These are phyloP conservation scores for Eimeria maxima DNA, from an alignment of 169 alveolate species.

Conservation along the genomic window DNA sequence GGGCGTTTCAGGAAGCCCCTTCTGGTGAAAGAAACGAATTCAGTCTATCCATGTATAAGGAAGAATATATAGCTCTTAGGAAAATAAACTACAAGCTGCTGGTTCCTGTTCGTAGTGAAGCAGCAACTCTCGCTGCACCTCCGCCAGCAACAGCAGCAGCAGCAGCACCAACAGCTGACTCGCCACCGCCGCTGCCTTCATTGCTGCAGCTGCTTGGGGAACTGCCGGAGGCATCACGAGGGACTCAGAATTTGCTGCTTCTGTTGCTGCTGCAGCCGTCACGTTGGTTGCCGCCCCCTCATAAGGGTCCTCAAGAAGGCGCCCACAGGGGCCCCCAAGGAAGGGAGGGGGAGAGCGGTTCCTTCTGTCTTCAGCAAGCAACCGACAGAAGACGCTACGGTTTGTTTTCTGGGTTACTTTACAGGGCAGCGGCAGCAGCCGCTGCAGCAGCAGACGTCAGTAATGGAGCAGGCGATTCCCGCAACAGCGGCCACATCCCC, in stretches of 20 bases:
- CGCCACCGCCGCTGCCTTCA: background rate
- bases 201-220: slow-evolving; percentile 21
- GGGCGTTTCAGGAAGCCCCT: background rate
- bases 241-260: background rate
- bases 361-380: slow-evolving; percentile 19
- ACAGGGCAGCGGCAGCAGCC: slow-evolving; percentile 3
- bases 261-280: slow-evolving; percentile 60
- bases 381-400: slow-evolving; percentile 16
- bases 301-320: no score
- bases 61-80: background rate
- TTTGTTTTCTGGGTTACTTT: background rate
- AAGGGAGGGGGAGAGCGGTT: background rate
- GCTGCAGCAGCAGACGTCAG: background rate
- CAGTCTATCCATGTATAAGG: background rate
- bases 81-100: background rate
- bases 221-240: slow-evolving; percentile 19
- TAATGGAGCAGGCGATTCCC: background rate
- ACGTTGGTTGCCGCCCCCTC: slow-evolving; percentile 7
- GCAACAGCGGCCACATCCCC: background rate
- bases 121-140: background rate
- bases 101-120: background rate
- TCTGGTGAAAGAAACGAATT: background rate
- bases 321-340: background rate
- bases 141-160: background rate
- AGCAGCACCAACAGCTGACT: background rate